Base-by-base conservation (phyloP, 1,139 yeast genomes). In the Kluyveromyces sp. region DNA sequence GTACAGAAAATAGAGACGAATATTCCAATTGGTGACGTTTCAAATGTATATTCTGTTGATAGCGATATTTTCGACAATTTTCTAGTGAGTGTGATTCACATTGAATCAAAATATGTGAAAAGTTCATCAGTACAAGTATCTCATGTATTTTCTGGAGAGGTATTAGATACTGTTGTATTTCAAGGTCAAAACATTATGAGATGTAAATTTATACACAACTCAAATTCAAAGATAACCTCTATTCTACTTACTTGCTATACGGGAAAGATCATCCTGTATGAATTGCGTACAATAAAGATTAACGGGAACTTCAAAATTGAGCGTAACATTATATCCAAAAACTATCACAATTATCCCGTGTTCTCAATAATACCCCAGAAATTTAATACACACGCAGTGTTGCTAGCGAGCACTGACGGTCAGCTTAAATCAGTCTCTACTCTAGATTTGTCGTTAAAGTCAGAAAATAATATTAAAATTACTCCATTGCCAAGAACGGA, bases 201-300 rank as follows among this genome's bases (percentile, higher is more conserved):
- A 30, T 51, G 49, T 30, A 39, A 46, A 29, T 53, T 57, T 31
- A 38, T 57, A 6, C 47, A 54, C 21, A 49, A 51, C 26, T 36
- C 39, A 15, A 45, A 34, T 44, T 37, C 49, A 43, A 30, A 40
- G 34, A 21, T 49, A 45, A 15, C 40, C 25, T 42, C 52, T 4
- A 42, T 43, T 10, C 27, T 52, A 35, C 43, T 52, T 25, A 48
- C 56, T 8, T 47, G 56, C 6, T 50, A 49, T 37, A 53, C 49
- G 27, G 63, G 63, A 4, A 57, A 56, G 46, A 52, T 53, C 7
- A 53, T 57, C n/a, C 47, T 57, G n/a, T 53, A 54, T 34, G 61
- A 58, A 42, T 47, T 56, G 37, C 28, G 48, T 40, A 42, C 45
- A 15, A 41, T 33, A 26, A 40, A 10, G 36, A n/a, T 30, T 6